Conservation (phyloP, 306 rosid genomes). For the Crataegus laevigata region DNA sequence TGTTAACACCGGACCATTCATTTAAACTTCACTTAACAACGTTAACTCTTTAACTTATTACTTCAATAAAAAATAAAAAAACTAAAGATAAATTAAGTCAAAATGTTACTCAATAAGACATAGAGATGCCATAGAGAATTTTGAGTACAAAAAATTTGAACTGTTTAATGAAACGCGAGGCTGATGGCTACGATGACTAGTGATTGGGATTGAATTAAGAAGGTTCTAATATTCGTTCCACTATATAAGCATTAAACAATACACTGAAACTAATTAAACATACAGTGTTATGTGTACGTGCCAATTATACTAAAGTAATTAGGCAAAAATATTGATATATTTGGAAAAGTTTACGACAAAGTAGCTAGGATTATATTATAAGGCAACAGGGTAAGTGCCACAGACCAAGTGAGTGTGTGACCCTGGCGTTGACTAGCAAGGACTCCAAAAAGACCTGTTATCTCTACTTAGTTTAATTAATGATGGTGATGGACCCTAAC, state of each 20-base stretch:
- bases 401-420: constrained; percentile 7
- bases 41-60: no score
- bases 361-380: not conserved
- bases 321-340: not conserved
- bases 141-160: no score
- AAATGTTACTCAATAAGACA: no score
- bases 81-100: no score
- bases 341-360: constrained; percentile 2
- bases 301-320: constrained; percentile 2
- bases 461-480: constrained; percentile 5
- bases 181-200: not conserved
- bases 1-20: no score
- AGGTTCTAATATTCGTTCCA: constrained; percentile 24
- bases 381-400: not conserved
- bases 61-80: no score
- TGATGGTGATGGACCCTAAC: constrained; percentile 30
- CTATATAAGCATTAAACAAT: not conserved
- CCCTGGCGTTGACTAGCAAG: constrained; percentile 24
- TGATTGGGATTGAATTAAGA: constrained; percentile 10
- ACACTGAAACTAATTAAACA: not conserved
- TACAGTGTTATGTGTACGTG: not conserved
- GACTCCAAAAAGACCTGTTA: constrained; percentile 10
- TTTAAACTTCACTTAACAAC: no score
- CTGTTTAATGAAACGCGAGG: not conserved
- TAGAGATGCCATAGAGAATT: no score